These are phyloP conservation scores for Hortaea werneckii DNA, from an alignment of 2,329 filamentous ascomycete species.

Conservation along the genomic window DNA sequence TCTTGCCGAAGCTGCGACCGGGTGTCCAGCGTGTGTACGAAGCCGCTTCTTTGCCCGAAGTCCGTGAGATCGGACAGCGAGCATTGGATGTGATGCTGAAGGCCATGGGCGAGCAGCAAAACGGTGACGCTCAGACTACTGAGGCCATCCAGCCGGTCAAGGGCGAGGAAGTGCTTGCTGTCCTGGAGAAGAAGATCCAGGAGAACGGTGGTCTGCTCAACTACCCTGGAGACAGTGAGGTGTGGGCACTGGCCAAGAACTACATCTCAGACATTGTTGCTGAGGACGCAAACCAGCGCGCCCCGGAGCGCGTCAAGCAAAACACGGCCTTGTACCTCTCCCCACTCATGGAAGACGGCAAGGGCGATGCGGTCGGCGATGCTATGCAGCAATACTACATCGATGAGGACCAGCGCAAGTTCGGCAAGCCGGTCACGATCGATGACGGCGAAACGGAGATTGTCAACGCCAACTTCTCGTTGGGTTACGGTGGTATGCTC, in stretches of 20 bases:
- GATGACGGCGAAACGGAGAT: conserved; percentile 92
- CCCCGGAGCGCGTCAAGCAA: conserved; percentile 59
- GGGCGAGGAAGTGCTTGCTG: conserved; percentile 60
- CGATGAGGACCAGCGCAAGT: conserved; percentile 78
- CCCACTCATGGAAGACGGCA: conserved; percentile 53
- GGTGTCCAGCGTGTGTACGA: conserved; percentile 85
- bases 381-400: conserved; percentile 69
- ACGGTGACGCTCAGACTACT: conserved; percentile 39
- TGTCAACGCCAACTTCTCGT: conserved; percentile 94
- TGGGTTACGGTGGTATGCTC: conserved; percentile 96
- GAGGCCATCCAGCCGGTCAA: conserved; percentile 54
- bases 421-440: conserved; percentile 71
- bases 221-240: conserved; percentile 49
- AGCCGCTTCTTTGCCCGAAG: conserved; percentile 84
- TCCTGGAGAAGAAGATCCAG: conserved; percentile 68
- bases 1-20: conserved; percentile 87
- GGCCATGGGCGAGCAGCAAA: conserved; percentile 64
- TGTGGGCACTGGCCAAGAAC: conserved; percentile 56
- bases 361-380: conserved; percentile 56
- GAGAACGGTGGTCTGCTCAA: conserved; percentile 53
- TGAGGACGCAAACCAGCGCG: conserved; percentile 77
- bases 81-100: conserved; percentile 82
- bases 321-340: conserved; percentile 67
- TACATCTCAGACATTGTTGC: conserved; percentile 80
- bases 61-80: conserved; percentile 76